Evolutionary conservation across 352 stramenopile genomes (phyloP).

Genomic region (Phytophthora tubulina): DNA sequence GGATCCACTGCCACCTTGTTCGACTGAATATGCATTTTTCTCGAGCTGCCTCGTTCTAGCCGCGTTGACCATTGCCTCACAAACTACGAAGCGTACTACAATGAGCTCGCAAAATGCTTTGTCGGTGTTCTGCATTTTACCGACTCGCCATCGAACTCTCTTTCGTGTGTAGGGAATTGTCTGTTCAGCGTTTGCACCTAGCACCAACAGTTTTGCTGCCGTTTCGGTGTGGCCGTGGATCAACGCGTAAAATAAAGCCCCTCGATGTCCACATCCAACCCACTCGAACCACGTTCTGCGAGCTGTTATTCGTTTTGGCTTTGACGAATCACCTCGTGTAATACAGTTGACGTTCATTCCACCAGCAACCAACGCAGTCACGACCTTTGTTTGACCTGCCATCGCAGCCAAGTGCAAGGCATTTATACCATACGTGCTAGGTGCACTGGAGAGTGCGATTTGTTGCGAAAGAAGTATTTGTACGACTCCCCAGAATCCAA

Average conservation of each 20-base stretch:
- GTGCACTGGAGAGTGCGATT: conserved; percentile 50
- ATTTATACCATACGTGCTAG: conserved; percentile 53
- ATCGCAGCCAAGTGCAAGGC: conserved; percentile 59
- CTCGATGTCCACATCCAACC: conserved; percentile 35
- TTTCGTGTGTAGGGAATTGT: conserved; percentile 49
- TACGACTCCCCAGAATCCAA: conserved; percentile 64
- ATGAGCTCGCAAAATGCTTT: conserved; percentile 13
- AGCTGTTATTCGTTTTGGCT: conserved; percentile 2
- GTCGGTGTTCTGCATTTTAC: not conserved
- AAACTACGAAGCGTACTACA: conserved; percentile 37
- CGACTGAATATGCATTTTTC: not conserved
- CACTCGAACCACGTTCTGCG: conserved; percentile 28
- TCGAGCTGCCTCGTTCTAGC: conserved; percentile 22
- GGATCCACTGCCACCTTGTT: no score
- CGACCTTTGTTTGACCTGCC: conserved; percentile 54
- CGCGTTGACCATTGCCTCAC: conserved; percentile 38
- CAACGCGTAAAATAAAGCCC: conserved; percentile 63
- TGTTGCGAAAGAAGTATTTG: conserved; percentile 60
- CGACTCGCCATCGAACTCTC: conserved; percentile 13
- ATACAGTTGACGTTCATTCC: conserved; percentile 72
- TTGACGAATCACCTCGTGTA: conserved; percentile 9
- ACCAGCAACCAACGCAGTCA: conserved; percentile 53
- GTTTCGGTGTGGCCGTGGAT: conserved; percentile 64
- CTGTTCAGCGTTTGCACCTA: conserved; percentile 60
- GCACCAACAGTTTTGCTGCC: conserved; percentile 61